Conservation (phyloP, 352 stramenopile species). For the Phytophthora fragariae region DNA sequence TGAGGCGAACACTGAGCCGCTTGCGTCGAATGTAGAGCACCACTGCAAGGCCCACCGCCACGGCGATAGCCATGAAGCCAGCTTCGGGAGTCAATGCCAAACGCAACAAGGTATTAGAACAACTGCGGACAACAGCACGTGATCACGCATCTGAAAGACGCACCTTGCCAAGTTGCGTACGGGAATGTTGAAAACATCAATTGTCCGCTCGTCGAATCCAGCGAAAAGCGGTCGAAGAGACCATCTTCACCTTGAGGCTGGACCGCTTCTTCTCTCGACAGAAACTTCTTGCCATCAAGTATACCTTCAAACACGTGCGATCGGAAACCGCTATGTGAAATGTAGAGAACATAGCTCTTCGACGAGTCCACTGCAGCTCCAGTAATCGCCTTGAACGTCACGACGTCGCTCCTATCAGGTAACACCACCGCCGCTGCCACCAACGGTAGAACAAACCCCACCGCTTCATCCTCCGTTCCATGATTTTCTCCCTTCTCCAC, state of each 20-base stretch:
- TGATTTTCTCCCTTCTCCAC: constrained; percentile 14
- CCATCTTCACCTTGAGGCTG: constrained; percentile 36
- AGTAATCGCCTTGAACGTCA: constrained; percentile 49
- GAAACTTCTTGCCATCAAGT: constrained; percentile 49
- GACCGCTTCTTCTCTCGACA: constrained; percentile 43
- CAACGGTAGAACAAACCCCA: constrained; percentile 40
- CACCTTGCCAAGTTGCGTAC: constrained; percentile 67
- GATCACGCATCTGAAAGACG: background rate
- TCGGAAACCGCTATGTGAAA: constrained; percentile 68
- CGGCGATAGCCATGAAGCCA: constrained; percentile 55
- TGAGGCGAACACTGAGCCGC: constrained; percentile 27
- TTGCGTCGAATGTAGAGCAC: constrained; percentile 64
- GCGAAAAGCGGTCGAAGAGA: constrained; percentile 43
- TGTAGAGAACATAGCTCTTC: constrained; percentile 58
- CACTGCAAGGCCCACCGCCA: constrained; percentile 56
- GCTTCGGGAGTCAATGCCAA: constrained; percentile 35
- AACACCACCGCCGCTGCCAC: constrained; percentile 41
- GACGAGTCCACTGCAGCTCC: constrained; percentile 26
- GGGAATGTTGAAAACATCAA: constrained; percentile 51
- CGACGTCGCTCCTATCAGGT: constrained; percentile 29
- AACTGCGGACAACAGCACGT: background rate
- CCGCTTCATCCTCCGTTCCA: background rate
- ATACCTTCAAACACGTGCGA: constrained; percentile 59
- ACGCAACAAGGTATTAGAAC: background rate
- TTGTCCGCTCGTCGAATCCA: constrained; percentile 33